phyloP scores from a whole-genome alignment of 352 stramenopile species.

The Phytophthora brassicae region DNA sequence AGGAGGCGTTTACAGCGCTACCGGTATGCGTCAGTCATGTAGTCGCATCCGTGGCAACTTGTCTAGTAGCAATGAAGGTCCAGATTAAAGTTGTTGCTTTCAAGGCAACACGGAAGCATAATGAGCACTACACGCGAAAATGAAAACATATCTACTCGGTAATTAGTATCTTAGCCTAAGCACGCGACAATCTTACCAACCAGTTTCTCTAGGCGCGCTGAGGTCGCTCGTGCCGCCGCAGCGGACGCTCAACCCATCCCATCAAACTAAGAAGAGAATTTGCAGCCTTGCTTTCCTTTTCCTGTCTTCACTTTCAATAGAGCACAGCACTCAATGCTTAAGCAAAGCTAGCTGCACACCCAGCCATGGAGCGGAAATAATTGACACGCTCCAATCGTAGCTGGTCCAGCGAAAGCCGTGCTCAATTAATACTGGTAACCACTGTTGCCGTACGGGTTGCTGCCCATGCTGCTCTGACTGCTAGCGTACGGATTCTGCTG shows the following conservation, averaged over 20 bases:
- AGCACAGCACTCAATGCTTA: constrained; percentile 16
- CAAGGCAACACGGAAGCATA: too few species aligned
- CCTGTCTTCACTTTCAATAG: constrained; percentile 34
- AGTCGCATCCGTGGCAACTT: too few species aligned
- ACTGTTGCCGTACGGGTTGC: constrained; percentile 57
- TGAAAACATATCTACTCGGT: constrained; percentile 40
- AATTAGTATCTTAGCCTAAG: constrained; percentile 31
- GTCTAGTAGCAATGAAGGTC: too few species aligned
- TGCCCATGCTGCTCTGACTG: constrained; percentile 43
- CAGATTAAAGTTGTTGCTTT: too few species aligned
- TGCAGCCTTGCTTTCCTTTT: constrained; percentile 13
- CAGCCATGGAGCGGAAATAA: neutral
- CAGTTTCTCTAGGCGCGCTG: constrained; percentile 27
- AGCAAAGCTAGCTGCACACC: constrained; percentile 10
- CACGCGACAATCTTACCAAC: constrained; percentile 33
- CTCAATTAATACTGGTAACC: constrained; percentile 54
- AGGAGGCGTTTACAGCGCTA: too few species aligned
- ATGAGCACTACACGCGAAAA: constrained; percentile 7
- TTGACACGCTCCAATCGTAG: neutral
- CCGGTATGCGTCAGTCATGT: too few species aligned
- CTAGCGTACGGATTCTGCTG: constrained; percentile 59
- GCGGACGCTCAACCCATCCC: constrained; percentile 14
- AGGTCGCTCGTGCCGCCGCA: constrained; percentile 12
- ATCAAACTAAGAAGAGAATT: constrained; percentile 27
- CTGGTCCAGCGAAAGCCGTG: constrained; percentile 13